phyloP scores from a whole-genome alignment of 208 protist species.

The Wallacemonas sp. region DNA sequence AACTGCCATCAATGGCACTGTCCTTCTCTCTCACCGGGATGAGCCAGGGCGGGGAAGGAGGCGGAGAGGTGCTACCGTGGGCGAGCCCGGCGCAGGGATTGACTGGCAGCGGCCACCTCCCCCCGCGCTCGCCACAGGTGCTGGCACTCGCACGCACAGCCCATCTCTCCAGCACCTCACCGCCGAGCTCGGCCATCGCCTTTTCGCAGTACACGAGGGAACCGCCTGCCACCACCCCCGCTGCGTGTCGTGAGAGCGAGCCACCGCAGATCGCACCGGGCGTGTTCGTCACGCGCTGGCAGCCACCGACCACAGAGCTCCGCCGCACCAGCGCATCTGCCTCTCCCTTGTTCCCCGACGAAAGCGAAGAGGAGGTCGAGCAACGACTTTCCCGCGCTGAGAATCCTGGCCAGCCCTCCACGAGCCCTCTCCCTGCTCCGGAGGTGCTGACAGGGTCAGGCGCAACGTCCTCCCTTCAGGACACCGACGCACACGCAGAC shows the following conservation, averaged over 20 bases:
- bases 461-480: too few relatives aligned
- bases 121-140: neutral
- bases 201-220: neutral
- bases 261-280: neutral
- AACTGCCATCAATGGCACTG: neutral
- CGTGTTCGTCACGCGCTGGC: neutral
- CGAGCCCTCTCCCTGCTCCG: too few relatives aligned
- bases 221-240: neutral
- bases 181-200: too few relatives aligned
- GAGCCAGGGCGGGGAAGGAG: neutral
- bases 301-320: neutral
- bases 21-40: neutral
- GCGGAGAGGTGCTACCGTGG: neutral
- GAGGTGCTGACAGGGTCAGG: too few relatives aligned
- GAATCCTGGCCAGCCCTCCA: neutral
- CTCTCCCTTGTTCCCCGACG: slow-evolving; percentile 1
- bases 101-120: neutral
- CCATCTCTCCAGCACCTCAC: neutral
- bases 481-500: too few relatives aligned
- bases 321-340: neutral
- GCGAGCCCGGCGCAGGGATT: neutral
- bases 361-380: neutral
- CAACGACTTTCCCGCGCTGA: neutral
- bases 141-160: neutral
- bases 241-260: neutral